phyloP scores from a whole-genome alignment of 306 rosid genomes.

The barrel medic (Medicago truncatula) region DNA sequence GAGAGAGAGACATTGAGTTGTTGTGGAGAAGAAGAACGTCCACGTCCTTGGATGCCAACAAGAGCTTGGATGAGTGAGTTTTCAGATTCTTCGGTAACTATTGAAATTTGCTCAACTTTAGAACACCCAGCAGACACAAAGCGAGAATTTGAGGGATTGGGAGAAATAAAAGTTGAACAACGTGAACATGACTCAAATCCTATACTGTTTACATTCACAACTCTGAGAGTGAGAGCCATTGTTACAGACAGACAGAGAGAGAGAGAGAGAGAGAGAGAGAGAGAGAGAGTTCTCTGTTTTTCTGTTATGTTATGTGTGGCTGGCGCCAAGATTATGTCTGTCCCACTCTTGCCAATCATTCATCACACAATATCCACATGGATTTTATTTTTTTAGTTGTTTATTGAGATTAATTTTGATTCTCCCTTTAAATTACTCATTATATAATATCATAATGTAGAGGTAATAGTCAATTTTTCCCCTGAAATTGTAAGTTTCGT shows the following conservation, averaged over 20 bases:
- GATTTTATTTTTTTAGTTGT: background rate
- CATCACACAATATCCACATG: slow-evolving; percentile 7
- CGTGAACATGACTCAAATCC: slow-evolving; percentile 32
- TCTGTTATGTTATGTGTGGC: too few species aligned
- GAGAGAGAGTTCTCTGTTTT: too few species aligned
- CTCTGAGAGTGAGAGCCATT: slow-evolving; percentile 42
- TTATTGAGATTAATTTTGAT: too few species aligned
- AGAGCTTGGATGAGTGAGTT: slow-evolving; percentile 76
- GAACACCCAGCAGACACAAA: slow-evolving; percentile 42
- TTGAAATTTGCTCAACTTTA: slow-evolving; percentile 52
- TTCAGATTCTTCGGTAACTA: slow-evolving; percentile 59
- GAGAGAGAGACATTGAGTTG: slow-evolving; percentile 61
- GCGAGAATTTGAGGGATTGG: slow-evolving; percentile 37
- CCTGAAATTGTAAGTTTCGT: too few species aligned
- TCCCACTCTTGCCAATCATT: slow-evolving; percentile 10
- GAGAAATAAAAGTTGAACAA: slow-evolving; percentile 33
- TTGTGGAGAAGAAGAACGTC: slow-evolving; percentile 82
- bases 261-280: too few species aligned
- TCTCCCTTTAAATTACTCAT: too few species aligned
- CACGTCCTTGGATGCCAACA: slow-evolving; percentile 90
- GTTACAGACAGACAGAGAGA: background rate
- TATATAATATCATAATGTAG: too few species aligned
- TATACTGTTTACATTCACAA: slow-evolving; percentile 23
- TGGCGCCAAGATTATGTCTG: too few species aligned
- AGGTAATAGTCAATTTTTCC: too few species aligned